These are phyloP conservation scores for Daedaleopsis nitida DNA, from an alignment of 768 basidiomycete genomes.

Conservation along the genomic window DNA sequence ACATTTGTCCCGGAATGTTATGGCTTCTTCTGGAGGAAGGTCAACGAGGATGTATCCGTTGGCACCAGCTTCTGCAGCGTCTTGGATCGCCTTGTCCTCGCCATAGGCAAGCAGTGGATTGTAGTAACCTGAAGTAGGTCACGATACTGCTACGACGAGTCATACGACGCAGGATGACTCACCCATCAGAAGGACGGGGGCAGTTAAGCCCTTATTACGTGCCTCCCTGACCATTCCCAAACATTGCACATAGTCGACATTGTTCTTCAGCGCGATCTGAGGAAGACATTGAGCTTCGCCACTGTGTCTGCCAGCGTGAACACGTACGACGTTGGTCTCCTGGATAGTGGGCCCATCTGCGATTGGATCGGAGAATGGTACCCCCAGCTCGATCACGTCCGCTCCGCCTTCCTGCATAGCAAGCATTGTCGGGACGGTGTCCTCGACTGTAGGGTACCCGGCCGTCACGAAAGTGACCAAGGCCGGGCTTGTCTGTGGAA, in stretches of 20 bases:
- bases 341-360: conserved; percentile 96
- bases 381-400: conserved; percentile 93
- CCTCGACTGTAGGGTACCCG: conserved; percentile 78
- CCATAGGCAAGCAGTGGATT: conserved; percentile 96
- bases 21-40: conserved; percentile 95
- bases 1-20: conserved; percentile 89
- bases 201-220: conserved; percentile 75
- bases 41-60: conserved; percentile 99
- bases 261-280: conserved; percentile 83
- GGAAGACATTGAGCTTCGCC: background rate
- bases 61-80: conserved; percentile 87
- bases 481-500: conserved; percentile 41
- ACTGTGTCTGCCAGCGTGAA: background rate
- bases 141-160: background rate
- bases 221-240: conserved; percentile 79
- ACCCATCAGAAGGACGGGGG: conserved; percentile 96
- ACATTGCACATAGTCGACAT: conserved; percentile 75
- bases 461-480: conserved; percentile 93
- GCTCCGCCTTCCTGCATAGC: conserved; percentile 93
- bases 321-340: conserved; percentile 84
- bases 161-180: background rate
- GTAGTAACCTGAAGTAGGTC: conserved; percentile 78
- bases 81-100: conserved; percentile 90
- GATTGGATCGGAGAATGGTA: conserved; percentile 96
- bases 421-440: conserved; percentile 86